phyloP scores from a whole-genome alignment of 2,329 filamentous ascomycete species.

The Diaporthe sp. region DNA sequence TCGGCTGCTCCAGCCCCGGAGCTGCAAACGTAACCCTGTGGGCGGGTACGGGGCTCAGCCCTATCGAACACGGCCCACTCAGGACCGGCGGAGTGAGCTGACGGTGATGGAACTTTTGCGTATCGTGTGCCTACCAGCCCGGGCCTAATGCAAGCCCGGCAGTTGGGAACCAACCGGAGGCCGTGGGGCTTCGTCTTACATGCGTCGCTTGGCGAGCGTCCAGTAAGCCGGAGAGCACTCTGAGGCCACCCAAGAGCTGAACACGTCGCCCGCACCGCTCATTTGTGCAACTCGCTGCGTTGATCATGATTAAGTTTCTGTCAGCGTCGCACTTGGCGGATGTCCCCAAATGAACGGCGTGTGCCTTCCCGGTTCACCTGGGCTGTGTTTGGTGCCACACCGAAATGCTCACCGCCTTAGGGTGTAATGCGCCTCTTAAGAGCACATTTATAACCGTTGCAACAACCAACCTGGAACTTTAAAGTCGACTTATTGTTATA shows the following conservation, averaged over 20 bases:
- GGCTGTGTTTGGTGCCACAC: not conserved
- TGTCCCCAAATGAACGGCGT: not conserved
- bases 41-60: slow-evolving; percentile 21
- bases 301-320: not conserved
- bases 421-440: not conserved
- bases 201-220: slow-evolving; percentile 20
- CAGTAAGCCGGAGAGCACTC: not conserved
- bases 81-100: not conserved
- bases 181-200: slow-evolving; percentile 16
- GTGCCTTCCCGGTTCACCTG: not conserved
- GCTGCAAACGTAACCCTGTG: slow-evolving; percentile 6
- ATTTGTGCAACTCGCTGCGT: not conserved
- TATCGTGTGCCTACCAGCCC: slow-evolving; percentile 7
- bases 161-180: slow-evolving; percentile 19
- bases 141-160: slow-evolving; percentile 8
- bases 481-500: not conserved
- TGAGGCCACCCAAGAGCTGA: slow-evolving; percentile 13
- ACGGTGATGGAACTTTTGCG: not conserved
- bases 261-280: not conserved
- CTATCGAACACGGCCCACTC: slow-evolving; percentile 9
- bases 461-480: not conserved
- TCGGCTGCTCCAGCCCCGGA: not conserved
- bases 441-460: not conserved
- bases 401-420: not conserved
- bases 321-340: slow-evolving; percentile 22